A percentile compares a stretch with the other conserved stretches of the same genome.
phyloP scores from a whole-genome alignment of 352 stramenopile genomes.

The Pythium inflatum region DNA sequence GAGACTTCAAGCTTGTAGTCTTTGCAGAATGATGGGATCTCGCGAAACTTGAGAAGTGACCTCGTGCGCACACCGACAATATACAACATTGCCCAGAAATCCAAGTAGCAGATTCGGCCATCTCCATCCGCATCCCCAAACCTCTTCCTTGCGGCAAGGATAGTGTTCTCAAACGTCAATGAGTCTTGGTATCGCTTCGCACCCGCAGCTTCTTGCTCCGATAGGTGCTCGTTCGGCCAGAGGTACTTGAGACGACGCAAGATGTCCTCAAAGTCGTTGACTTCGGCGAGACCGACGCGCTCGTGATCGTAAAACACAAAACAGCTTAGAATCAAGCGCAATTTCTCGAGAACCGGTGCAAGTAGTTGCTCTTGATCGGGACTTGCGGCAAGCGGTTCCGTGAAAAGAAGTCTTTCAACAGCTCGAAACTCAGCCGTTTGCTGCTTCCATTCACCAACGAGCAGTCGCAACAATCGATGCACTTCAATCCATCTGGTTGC shows the following conservation, averaged over 20 bases:
- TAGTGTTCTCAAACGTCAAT: constrained; percentile 56
- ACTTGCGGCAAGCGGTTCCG: constrained; percentile 30
- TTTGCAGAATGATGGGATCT: constrained; percentile 73
- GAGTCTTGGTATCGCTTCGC: constrained; percentile 37
- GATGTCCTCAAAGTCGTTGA: constrained; percentile 58
- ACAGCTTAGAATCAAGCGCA: constrained; percentile 69
- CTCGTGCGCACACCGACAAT: constrained; percentile 64
- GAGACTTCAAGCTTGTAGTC: constrained; percentile 83
- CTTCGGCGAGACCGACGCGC: constrained; percentile 46
- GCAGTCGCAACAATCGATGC: constrained; percentile 62
- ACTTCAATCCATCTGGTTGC: constrained; percentile 57
- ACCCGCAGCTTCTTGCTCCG: constrained; percentile 39
- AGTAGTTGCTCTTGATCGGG: constrained; percentile 7
- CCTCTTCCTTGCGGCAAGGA: constrained; percentile 46
- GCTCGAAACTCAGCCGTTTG: constrained; percentile 58
- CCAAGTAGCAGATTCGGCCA: constrained; percentile 73
- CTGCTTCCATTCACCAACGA: constrained; percentile 77
- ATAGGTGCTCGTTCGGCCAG: constrained; percentile 56
- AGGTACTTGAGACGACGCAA: constrained; percentile 65
- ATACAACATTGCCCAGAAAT: constrained; percentile 87
- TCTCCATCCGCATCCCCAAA: constrained; percentile 65
- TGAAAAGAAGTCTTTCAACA: constrained; percentile 57
- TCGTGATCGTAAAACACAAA: constrained; percentile 79
- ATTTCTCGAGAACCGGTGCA: constrained; percentile 43
- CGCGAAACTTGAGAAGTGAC: constrained; percentile 59